Conservation (phyloP, 805 yeast genomes). For the Candida arabinofermentans region DNA sequence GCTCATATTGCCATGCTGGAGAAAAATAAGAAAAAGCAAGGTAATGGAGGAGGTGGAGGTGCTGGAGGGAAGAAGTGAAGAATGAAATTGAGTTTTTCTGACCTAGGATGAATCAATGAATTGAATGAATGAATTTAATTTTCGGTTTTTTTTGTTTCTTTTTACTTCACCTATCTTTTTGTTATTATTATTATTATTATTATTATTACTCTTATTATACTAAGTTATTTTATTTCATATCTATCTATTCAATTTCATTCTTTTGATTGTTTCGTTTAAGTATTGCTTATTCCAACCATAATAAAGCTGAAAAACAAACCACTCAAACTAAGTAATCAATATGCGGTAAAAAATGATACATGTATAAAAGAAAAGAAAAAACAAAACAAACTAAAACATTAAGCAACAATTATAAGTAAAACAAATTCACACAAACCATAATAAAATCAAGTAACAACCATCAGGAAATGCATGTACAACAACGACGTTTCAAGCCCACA, state of each 20-base stretch:
- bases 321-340: too few species aligned
- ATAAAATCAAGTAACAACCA: not conserved
- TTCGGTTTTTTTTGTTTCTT: not conserved
- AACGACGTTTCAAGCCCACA: too few species aligned
- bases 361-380: not conserved
- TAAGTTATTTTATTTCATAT: not conserved
- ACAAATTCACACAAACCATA: not conserved
- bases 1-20: conserved; percentile 95
- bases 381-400: not conserved
- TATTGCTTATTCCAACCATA: too few species aligned
- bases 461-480: too few species aligned
- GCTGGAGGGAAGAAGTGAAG: conserved; percentile 7
- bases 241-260: too few species aligned
- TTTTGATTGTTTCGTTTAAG: too few species aligned
- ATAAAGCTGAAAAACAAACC: too few species aligned
- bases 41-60: too few species aligned
- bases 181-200: not conserved
- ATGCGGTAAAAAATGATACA: too few species aligned
- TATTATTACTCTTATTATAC: not conserved
- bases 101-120: not conserved
- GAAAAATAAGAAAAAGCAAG: conserved; percentile 68
- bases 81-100: too few species aligned
- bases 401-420: not conserved
- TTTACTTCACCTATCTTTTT: not conserved
- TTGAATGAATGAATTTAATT: not conserved